These are phyloP conservation scores for Sporothrix humicola DNA, from an alignment of 2,329 filamentous ascomycete genomes.

Conservation along the genomic window DNA sequence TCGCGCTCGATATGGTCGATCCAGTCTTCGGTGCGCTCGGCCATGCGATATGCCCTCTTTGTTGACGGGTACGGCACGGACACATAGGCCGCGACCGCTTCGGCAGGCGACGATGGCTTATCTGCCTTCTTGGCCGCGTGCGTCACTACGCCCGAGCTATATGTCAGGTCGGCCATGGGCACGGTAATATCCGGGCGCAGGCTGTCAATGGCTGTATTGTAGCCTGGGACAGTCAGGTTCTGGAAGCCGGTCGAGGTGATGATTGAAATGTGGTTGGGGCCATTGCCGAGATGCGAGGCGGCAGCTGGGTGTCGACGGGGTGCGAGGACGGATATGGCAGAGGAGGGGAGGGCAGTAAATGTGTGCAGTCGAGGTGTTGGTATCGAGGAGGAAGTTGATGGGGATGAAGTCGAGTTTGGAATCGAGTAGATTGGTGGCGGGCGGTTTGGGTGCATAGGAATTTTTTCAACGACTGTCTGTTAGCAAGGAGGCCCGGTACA, in stretches of 20 bases:
- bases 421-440: constrained; percentile 35
- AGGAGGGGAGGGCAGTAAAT: constrained; percentile 75
- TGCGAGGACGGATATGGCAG: constrained; percentile 72
- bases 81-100: constrained; percentile 11
- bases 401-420: constrained; percentile 5
- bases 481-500: background rate
- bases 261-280: constrained; percentile 72
- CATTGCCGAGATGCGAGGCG: constrained; percentile 71
- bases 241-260: constrained; percentile 88
- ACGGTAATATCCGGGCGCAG: constrained; percentile 82
- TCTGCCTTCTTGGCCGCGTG: background rate
- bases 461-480: constrained; percentile 34
- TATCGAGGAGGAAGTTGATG: background rate
- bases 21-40: constrained; percentile 84
- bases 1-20: constrained; percentile 68
- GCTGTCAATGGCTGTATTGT: constrained; percentile 66
- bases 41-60: constrained; percentile 83
- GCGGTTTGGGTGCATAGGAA: constrained; percentile 30
- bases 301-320: constrained; percentile 80
- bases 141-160: constrained; percentile 44
- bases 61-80: constrained; percentile 50
- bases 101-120: too few relatives aligned
- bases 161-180: constrained; percentile 73
- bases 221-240: constrained; percentile 70
- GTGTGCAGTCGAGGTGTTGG: constrained; percentile 63